These are phyloP conservation scores for Thymus quinquecostatus DNA, from an alignment of 257 asterid species.

Conservation along the genomic window DNA sequence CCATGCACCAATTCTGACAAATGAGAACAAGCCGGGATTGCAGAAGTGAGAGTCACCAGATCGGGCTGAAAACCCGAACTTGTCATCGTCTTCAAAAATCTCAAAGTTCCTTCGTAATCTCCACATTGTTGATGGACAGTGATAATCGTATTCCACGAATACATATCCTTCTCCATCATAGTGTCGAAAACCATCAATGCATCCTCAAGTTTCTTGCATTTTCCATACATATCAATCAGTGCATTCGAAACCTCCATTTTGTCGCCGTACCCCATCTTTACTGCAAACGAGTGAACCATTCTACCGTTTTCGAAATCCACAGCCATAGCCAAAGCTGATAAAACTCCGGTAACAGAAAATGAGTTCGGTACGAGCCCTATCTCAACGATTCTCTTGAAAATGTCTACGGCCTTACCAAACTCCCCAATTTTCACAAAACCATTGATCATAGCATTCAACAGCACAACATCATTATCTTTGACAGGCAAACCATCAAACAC, in stretches of 20 bases:
- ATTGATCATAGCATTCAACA: constrained; percentile 87
- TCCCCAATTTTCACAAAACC: constrained; percentile 67
- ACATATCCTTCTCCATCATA: constrained; percentile 69
- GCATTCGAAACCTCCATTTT: constrained; percentile 67
- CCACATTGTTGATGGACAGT: constrained; percentile 78
- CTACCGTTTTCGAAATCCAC: constrained; percentile 61
- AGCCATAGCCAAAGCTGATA: constrained; percentile 65
- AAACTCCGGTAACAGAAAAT: constrained; percentile 64
- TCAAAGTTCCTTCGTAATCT: constrained; percentile 66
- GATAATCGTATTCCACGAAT: constrained; percentile 86
- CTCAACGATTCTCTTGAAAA: constrained; percentile 63
- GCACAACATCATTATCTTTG: constrained; percentile 57
- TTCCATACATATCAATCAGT: constrained; percentile 87
- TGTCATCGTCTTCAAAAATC: constrained; percentile 61
- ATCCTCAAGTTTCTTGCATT: constrained; percentile 57
- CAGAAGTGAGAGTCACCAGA: constrained; percentile 68
- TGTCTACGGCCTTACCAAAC: constrained; percentile 44
- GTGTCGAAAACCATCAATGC: constrained; percentile 54
- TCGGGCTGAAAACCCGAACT: constrained; percentile 59
- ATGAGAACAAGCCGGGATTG: constrained; percentile 75
- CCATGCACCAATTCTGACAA: constrained; percentile 74
- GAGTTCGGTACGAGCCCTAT: constrained; percentile 50
- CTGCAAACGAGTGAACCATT: constrained; percentile 55
- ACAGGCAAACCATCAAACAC: constrained; percentile 71
- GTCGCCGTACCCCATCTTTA: constrained; percentile 54